A percentile compares a stretch with the other conserved stretches of the same genome.
Evolutionary conservation across 345 rosid genomes (phyloP).

Genomic region (Mercurialis annua): DNA sequence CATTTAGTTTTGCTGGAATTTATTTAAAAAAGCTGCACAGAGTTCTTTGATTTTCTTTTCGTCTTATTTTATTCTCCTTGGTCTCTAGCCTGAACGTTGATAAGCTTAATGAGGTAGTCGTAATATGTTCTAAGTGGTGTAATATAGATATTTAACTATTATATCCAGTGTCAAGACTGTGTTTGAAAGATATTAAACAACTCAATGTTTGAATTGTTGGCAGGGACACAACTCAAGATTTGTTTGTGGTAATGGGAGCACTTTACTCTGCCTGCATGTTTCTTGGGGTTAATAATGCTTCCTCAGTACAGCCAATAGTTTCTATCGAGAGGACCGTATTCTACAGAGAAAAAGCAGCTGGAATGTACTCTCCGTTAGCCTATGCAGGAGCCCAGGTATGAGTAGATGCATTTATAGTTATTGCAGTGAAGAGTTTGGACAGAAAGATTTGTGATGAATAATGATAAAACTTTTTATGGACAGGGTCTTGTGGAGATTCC

Average conservation of each 20-base stretch:
- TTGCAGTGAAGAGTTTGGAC: not conserved
- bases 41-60: not conserved
- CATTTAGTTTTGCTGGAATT: not conserved
- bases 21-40: not conserved
- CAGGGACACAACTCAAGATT: constrained; percentile 54
- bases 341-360: constrained; percentile 89
- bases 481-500: constrained; percentile 93
- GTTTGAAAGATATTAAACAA: not conserved
- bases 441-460: not conserved
- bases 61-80: not conserved
- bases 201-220: not conserved
- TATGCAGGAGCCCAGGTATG: constrained; percentile 80
- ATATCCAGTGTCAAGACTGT: not conserved
- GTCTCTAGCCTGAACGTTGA: not conserved
- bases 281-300: constrained; percentile 83
- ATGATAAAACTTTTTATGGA: constrained; percentile 2
- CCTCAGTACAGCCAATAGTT: constrained; percentile 85
- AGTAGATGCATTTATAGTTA: no score
- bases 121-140: not conserved
- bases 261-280: constrained; percentile 74
- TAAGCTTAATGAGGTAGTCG: not conserved
- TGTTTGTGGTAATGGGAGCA: constrained; percentile 77
- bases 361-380: constrained; percentile 71
- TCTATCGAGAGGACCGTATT: constrained; percentile 86
- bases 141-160: no score